These are phyloP conservation scores for Aspergillus nomiae DNA, from an alignment of 2,329 filamentous ascomycete species.

Conservation along the genomic window DNA sequence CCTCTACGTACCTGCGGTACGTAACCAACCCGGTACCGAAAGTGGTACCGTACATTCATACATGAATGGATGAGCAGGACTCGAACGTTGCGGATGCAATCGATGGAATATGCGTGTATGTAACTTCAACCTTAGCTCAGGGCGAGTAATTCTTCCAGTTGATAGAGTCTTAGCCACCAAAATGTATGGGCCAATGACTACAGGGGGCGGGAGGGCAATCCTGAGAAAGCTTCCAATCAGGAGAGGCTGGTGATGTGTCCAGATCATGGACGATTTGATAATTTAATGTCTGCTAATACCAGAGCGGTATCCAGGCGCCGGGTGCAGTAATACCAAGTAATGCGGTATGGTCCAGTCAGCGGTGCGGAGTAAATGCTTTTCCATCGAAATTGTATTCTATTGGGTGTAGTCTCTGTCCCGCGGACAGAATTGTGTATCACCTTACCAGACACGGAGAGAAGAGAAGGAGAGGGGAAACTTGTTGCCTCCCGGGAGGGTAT, in stretches of 20 bases:
- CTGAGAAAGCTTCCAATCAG: slow-evolving; percentile 9
- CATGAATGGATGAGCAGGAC: neutral
- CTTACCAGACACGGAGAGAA: neutral
- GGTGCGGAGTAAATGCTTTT: neutral
- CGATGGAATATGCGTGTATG: neutral
- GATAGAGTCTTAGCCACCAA: slow-evolving; percentile 7
- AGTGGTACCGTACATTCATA: neutral
- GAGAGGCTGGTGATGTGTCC: slow-evolving; percentile 1
- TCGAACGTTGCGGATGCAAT: neutral
- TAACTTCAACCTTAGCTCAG: neutral
- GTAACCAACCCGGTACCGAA: slow-evolving; percentile 4
- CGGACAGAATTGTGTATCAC: neutral
- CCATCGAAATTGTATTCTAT: neutral
- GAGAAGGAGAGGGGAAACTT: neutral
- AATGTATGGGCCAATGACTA: slow-evolving; percentile 2
- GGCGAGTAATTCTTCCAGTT: neutral
- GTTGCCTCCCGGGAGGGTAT: neutral
- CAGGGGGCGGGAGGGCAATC: neutral
- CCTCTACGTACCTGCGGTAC: slow-evolving; percentile 10
- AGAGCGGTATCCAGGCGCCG: neutral
- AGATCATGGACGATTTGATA: slow-evolving; percentile 3
- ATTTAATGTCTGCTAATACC: neutral
- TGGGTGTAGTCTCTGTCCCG: neutral
- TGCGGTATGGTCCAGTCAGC: neutral
- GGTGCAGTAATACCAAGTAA: slow-evolving; percentile 9